Evolutionary conservation across 768 basidiomycete genomes (phyloP).

Genomic region (Calvatia gigantea): DNA sequence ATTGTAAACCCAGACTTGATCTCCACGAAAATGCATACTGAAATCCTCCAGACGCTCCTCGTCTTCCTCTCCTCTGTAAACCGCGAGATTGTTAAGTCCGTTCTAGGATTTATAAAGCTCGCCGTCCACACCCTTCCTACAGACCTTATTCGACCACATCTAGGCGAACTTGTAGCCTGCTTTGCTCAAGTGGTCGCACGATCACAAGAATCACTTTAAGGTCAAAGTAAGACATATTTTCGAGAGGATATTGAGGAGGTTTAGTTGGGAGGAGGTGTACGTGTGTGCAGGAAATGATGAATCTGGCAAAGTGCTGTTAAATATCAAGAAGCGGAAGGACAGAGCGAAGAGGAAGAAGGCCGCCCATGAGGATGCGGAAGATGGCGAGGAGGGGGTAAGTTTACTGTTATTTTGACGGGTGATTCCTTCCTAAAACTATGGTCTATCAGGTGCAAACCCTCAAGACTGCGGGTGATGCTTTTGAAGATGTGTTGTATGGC

Average conservation of each 20-base stretch:
- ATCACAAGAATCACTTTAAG: constrained; percentile 99
- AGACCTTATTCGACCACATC: constrained; percentile 71
- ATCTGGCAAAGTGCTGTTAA: constrained; percentile 82
- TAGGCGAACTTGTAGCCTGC: constrained; percentile 78
- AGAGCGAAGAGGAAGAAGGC: constrained; percentile 87
- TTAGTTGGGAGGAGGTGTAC: constrained; percentile 83
- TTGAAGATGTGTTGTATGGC: constrained; percentile 96
- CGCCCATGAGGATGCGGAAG: constrained; percentile 52
- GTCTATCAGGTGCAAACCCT: constrained; percentile 31
- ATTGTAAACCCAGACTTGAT: constrained; percentile 50
- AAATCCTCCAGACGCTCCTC: constrained; percentile 81
- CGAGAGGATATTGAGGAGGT: constrained; percentile 90
- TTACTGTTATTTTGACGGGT: neutral
- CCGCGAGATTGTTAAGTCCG: constrained; percentile 96
- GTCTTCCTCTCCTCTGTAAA: constrained; percentile 93
- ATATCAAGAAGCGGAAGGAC: constrained; percentile 95
- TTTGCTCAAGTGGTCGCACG: constrained; percentile 89
- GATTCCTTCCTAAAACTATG: neutral
- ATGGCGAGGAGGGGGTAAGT: constrained; percentile 43
- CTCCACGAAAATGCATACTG: constrained; percentile 67
- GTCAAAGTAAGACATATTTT: constrained; percentile 95
- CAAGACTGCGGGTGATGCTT: constrained; percentile 78
- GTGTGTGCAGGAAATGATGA: constrained; percentile 73
- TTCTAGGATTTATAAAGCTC: constrained; percentile 93
- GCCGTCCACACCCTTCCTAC: constrained; percentile 80